These are phyloP conservation scores for Ophidiomyces ophidiicola DNA, from an alignment of 2,329 filamentous ascomycete genomes.

Conservation along the genomic window DNA sequence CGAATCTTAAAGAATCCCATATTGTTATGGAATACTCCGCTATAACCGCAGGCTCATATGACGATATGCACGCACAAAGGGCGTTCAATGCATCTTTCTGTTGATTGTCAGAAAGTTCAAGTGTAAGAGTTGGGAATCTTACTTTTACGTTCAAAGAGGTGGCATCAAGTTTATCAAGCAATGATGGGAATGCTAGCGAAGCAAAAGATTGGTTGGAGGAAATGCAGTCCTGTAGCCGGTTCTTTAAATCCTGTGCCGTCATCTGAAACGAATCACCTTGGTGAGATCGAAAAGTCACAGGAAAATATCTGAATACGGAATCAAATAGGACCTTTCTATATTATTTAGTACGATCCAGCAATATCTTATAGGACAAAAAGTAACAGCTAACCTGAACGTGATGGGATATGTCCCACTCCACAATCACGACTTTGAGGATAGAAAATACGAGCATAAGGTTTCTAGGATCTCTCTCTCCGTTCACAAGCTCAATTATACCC, in stretches of 20 bases:
- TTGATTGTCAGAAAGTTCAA: not conserved
- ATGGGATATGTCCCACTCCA: constrained; percentile 53
- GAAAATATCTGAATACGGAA: constrained; percentile 59
- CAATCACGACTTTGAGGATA: constrained; percentile 52
- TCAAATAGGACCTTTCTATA: constrained; percentile 44
- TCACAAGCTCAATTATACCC: constrained; percentile 52
- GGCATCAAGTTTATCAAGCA: constrained; percentile 58
- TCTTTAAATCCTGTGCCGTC: constrained; percentile 55
- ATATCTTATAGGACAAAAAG: not conserved
- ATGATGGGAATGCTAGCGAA: constrained; percentile 53
- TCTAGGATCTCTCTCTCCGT: constrained; percentile 56
- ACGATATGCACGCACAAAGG: constrained; percentile 47
- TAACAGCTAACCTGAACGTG: constrained; percentile 42
- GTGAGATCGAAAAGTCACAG: constrained; percentile 57
- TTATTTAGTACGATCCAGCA: not conserved
- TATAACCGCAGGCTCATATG: constrained; percentile 48
- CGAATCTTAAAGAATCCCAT: constrained; percentile 58
- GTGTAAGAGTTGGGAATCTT: constrained; percentile 10
- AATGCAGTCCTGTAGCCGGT: constrained; percentile 51
- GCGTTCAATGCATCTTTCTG: constrained; percentile 53
- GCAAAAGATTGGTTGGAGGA: constrained; percentile 51
- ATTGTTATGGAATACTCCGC: constrained; percentile 52
- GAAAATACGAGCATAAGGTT: constrained; percentile 62
- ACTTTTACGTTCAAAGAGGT: constrained; percentile 57
- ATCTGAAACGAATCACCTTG: constrained; percentile 59